Evolutionary conservation across 139 green algal species (phyloP).

Genomic region (Haematococcus lacustris): DNA sequence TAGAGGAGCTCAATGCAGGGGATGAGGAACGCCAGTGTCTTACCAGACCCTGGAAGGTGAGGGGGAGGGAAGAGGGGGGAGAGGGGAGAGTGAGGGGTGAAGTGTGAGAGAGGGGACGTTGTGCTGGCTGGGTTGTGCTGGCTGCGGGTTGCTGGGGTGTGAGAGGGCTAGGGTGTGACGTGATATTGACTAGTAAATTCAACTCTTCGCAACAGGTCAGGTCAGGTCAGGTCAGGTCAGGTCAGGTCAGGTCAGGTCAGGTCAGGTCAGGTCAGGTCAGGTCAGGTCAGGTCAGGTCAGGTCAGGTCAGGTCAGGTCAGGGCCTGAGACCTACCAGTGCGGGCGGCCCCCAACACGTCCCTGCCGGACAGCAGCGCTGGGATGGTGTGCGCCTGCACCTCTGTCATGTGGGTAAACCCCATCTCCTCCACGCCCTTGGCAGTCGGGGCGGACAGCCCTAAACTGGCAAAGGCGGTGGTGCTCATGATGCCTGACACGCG

Average conservation of each 20-base stretch:
- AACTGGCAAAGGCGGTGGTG: slow-evolving; percentile 44
- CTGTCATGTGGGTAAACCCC: slow-evolving; percentile 81
- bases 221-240: too few relatives aligned
- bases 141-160: too few relatives aligned
- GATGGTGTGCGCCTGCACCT: slow-evolving; percentile 93
- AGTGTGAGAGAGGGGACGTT: not conserved
- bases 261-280: too few relatives aligned
- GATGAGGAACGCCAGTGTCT: slow-evolving; percentile 97
- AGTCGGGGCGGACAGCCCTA: not conserved
- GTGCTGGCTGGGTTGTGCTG: too few relatives aligned
- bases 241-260: too few relatives aligned
- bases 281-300: too few relatives aligned
- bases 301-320: too few relatives aligned
- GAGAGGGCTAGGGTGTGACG: too few relatives aligned
- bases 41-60: slow-evolving; percentile 76
- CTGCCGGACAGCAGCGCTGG: slow-evolving; percentile 81
- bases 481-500: slow-evolving; percentile 71
- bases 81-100: not conserved
- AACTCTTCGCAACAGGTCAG: too few relatives aligned
- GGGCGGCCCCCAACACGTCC: slow-evolving; percentile 90
- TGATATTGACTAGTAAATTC: too few relatives aligned
- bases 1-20: slow-evolving; percentile 88
- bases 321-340: slow-evolving; percentile 79
- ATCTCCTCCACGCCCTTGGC: slow-evolving; percentile 60
- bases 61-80: not conserved